phyloP scores from a whole-genome alignment of 169 alveolate species.

The Neospora caninum region DNA sequence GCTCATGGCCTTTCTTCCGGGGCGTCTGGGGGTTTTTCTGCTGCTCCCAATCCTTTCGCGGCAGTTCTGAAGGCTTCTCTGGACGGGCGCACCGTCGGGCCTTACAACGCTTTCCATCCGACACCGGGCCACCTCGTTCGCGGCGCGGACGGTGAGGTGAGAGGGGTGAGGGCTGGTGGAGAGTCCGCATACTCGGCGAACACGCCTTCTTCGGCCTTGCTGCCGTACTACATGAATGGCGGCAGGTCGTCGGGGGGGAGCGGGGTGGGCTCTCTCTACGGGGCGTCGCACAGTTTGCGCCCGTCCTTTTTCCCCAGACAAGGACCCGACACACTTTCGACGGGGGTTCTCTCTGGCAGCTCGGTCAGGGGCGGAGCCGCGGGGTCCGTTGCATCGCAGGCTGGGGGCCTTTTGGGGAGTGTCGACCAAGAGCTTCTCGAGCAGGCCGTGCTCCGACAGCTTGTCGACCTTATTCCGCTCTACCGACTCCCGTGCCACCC shows the following conservation, averaged over 20 bases:
- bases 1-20: not conserved
- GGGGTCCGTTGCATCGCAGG: not conserved
- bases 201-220: not conserved
- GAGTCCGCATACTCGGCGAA: not conserved
- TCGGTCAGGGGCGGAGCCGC: conserved; percentile 12
- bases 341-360: not conserved
- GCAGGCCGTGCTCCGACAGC: conserved; percentile 61
- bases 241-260: not conserved
- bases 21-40: not conserved
- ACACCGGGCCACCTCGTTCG: not conserved
- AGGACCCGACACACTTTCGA: not conserved
- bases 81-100: not conserved
- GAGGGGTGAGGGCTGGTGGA: not conserved
- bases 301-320: not conserved
- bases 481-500: conserved; percentile 41
- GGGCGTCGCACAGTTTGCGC: not conserved
- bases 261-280: not conserved
- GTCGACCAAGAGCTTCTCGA: conserved; percentile 48
- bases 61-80: not conserved
- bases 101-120: not conserved
- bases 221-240: not conserved
- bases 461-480: conserved; percentile 57
- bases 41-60: not conserved
- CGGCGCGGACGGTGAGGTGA: not conserved
- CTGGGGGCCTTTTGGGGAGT: not conserved